phyloP scores from a whole-genome alignment of 2,329 filamentous ascomycete species.

The Exophiala alcalophila region DNA sequence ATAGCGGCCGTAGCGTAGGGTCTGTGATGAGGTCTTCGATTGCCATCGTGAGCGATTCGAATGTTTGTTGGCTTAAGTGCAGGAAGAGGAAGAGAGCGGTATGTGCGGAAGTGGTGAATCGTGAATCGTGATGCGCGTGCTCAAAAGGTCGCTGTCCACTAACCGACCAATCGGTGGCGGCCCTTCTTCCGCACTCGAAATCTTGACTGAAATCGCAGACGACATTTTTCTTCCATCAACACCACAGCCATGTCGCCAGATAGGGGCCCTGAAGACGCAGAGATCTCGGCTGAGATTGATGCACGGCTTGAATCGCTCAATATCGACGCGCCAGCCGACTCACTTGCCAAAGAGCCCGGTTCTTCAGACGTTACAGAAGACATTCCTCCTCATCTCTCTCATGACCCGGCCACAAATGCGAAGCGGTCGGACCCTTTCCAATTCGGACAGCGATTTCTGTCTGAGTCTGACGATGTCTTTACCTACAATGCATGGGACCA shows the following conservation, averaged over 20 bases:
- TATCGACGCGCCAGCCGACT: background rate
- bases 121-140: too few relatives aligned
- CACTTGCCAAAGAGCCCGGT: background rate
- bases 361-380: background rate
- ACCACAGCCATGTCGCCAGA: conserved; percentile 25
- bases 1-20: conserved; percentile 62
- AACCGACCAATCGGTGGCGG: conserved; percentile 19
- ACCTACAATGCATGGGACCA: conserved; percentile 99
- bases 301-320: conserved; percentile 1
- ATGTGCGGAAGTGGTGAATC: too few relatives aligned
- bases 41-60: conserved; percentile 44
- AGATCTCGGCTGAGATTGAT: background rate
- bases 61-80: background rate
- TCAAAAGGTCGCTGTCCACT: background rate
- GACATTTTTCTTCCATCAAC: background rate
- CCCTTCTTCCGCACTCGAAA: conserved; percentile 7
- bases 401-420: conserved; percentile 70
- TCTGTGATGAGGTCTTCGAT: conserved; percentile 61
- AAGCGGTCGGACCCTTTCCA: conserved; percentile 92
- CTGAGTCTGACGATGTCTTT: conserved; percentile 74
- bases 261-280: conserved; percentile 18
- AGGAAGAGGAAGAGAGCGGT: background rate
- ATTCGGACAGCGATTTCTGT: conserved; percentile 85
- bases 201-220: conserved; percentile 5
- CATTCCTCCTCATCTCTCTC: conserved; percentile 63